Evolutionary conservation across 345 rosid species (phyloP).

Genomic region (Excoecaria agallocha): DNA sequence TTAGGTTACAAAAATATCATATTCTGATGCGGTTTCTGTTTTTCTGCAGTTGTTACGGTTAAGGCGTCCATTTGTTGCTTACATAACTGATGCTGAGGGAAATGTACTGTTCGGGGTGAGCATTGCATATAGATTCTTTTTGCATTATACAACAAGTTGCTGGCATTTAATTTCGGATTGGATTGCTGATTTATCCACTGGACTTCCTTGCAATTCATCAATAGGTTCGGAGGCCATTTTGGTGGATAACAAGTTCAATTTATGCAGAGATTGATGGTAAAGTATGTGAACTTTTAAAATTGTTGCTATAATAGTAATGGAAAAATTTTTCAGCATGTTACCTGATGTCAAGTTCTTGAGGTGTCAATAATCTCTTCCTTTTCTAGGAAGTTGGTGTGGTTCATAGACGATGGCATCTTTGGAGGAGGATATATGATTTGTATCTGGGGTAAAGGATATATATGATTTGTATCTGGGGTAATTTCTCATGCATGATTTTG

Average conservation of each 20-base stretch:
- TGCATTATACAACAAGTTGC: slow-evolving; percentile 8
- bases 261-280: slow-evolving; percentile 84
- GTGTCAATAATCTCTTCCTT: slow-evolving; percentile 19
- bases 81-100: slow-evolving; percentile 67
- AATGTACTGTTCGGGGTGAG: slow-evolving; percentile 81
- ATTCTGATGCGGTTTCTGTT: slow-evolving; percentile 6
- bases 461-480: slow-evolving; percentile 95
- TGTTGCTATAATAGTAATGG: background rate
- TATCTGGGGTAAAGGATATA: no score
- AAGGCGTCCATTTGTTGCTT: slow-evolving; percentile 89
- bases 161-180: slow-evolving; percentile 12
- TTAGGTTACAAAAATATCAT: background rate
- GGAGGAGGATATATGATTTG: slow-evolving; percentile 94
- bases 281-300: slow-evolving; percentile 41
- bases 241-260: slow-evolving; percentile 97
- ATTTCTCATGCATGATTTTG: slow-evolving; percentile 9
- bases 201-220: slow-evolving; percentile 25
- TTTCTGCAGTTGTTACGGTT: slow-evolving; percentile 65
- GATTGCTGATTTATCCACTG: slow-evolving; percentile 26
- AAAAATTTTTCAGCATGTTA: slow-evolving; percentile 3
- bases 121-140: slow-evolving; percentile 17
- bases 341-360: slow-evolving; percentile 13
- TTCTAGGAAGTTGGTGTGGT: slow-evolving; percentile 87
- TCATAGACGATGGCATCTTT: slow-evolving; percentile 93
- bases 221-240: slow-evolving; percentile 90